Percentiles rank a stretch among this genome's conserved stretches.
These are phyloP conservation scores for Cyberlindnera veronae DNA, from an alignment of 805 yeast species.

Conservation along the genomic window DNA sequence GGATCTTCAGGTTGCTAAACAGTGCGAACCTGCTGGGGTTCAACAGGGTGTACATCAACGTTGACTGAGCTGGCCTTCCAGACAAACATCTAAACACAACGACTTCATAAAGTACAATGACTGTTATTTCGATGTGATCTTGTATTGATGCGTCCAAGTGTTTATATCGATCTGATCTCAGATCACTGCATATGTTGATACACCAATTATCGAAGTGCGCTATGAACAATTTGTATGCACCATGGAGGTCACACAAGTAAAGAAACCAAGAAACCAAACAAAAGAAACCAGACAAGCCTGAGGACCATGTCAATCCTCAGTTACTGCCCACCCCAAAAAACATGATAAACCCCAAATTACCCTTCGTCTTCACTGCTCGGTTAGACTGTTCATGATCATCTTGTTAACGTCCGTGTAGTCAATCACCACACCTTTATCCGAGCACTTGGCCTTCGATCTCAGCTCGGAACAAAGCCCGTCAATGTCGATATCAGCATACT, in stretches of 20 bases:
- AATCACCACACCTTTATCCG: slow-evolving; percentile 88
- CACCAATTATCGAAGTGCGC: no score
- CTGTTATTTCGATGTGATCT: neutral
- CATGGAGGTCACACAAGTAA: no score
- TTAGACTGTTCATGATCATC: slow-evolving; percentile 31
- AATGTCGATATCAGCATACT: slow-evolving; percentile 88
- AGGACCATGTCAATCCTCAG: no score
- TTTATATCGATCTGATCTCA: no score
- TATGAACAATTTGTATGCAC: no score
- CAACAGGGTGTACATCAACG: slow-evolving; percentile 21
- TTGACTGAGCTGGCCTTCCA: slow-evolving; percentile 12
- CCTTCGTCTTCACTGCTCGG: slow-evolving; percentile 1
- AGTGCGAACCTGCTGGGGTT: slow-evolving; percentile 19
- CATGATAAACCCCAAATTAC: neutral
- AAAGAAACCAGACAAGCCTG: no score
- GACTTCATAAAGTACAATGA: neutral
- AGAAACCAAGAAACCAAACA: no score
- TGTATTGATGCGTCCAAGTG: no score
- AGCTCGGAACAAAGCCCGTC: slow-evolving; percentile 90
- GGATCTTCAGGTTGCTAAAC: slow-evolving; percentile 17
- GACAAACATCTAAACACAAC: no score
- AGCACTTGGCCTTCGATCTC: slow-evolving; percentile 90
- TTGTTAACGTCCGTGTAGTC: slow-evolving; percentile 74
- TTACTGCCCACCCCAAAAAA: no score
- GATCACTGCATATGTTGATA: no score